These are phyloP conservation scores for Pythium monospermum DNA, from an alignment of 352 stramenopile genomes.

Conservation along the genomic window DNA sequence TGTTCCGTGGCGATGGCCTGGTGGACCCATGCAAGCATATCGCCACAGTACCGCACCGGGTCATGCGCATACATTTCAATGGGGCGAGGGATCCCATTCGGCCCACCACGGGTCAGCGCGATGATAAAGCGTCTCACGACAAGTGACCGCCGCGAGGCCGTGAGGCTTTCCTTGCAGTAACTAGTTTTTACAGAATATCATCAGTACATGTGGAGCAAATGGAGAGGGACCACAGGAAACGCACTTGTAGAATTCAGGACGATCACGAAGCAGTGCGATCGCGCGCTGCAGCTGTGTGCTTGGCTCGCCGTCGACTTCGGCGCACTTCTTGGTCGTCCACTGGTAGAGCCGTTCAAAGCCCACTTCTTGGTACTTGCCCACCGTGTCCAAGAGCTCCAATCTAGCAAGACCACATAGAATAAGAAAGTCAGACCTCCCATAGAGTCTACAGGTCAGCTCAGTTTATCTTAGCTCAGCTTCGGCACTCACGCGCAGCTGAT, in stretches of 20 bases:
- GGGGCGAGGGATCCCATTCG: constrained; percentile 67
- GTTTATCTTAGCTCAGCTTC: background rate
- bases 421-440: no score
- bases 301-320: constrained; percentile 57
- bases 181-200: constrained; percentile 19
- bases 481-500: constrained; percentile 36
- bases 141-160: constrained; percentile 39
- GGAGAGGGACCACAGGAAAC: background rate
- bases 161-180: constrained; percentile 81
- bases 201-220: background rate
- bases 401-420: no score
- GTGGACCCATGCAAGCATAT: constrained; percentile 89
- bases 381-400: constrained; percentile 82
- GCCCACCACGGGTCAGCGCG: constrained; percentile 64
- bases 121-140: constrained; percentile 73
- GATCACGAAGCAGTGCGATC: constrained; percentile 57
- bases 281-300: constrained; percentile 61
- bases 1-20: constrained; percentile 74
- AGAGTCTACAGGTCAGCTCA: no score
- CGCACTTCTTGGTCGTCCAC: constrained; percentile 82
- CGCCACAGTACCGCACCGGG: constrained; percentile 78
- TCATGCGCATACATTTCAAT: constrained; percentile 89
- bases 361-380: constrained; percentile 78
- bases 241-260: constrained; percentile 75
- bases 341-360: constrained; percentile 85